Evolutionary conservation across 2,329 filamentous ascomycete genomes (phyloP).

Genomic region (Penicillium sp.): DNA sequence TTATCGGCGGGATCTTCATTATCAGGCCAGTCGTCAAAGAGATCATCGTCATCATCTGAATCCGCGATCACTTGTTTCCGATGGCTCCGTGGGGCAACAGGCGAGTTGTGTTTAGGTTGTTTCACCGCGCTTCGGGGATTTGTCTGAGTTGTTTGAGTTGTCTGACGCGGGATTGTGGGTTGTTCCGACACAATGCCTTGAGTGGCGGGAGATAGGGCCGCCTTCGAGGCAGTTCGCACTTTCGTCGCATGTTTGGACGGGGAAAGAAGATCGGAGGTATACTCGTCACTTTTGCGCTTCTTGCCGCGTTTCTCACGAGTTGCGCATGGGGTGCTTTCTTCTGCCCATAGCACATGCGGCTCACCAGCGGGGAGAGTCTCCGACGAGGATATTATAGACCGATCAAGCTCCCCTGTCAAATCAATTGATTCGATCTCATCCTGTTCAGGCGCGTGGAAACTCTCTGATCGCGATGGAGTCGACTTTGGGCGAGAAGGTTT

Average conservation of each 20-base stretch:
- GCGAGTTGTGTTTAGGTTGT: conserved; percentile 1
- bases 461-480: conserved; percentile 22
- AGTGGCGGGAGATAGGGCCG: conserved; percentile 2
- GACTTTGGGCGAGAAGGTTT: conserved; percentile 13
- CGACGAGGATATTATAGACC: conserved; percentile 40
- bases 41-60: conserved; percentile 33
- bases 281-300: conserved; percentile 51
- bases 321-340: conserved; percentile 41
- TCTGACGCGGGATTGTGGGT: conserved; percentile 3
- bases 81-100: conserved; percentile 6
- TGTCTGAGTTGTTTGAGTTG: conserved; percentile 7
- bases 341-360: conserved; percentile 43
- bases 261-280: conserved; percentile 38
- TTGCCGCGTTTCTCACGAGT: conserved; percentile 41
- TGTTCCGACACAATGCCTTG: background rate
- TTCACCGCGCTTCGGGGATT: conserved; percentile 9
- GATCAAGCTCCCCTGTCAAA: conserved; percentile 40
- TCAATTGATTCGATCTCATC: conserved; percentile 46
- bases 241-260: conserved; percentile 29
- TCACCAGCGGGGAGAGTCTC: conserved; percentile 41
- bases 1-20: conserved; percentile 19
- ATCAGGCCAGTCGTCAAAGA: conserved; percentile 25
- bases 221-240: conserved; percentile 22
- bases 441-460: conserved; percentile 20
- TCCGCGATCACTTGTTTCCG: conserved; percentile 30